Conservation (phyloP, 2,329 filamentous ascomycete genomes). For the Clonostachys byssicola region DNA sequence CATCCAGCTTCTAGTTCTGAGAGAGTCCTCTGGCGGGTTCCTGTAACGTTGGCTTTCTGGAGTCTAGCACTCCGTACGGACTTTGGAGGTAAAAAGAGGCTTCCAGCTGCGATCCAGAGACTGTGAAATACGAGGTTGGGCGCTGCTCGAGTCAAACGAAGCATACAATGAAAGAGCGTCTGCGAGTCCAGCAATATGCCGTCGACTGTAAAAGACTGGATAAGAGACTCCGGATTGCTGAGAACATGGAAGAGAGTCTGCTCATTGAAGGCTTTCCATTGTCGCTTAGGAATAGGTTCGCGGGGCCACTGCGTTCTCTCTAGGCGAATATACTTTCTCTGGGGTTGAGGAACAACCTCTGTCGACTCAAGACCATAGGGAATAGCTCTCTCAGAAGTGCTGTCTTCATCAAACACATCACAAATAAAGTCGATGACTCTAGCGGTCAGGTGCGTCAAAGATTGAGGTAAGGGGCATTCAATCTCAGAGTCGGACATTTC, state of each 20-base stretch:
- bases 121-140: slow-evolving; percentile 59
- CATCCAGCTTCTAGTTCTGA: slow-evolving; percentile 46
- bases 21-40: slow-evolving; percentile 17
- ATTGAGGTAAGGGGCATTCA: slow-evolving; percentile 44
- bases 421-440: slow-evolving; percentile 58
- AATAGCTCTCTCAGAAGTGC: slow-evolving; percentile 42
- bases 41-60: background rate
- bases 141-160: slow-evolving; percentile 51
- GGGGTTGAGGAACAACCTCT: background rate
- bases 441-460: slow-evolving; percentile 47
- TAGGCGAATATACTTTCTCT: slow-evolving; percentile 2
- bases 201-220: slow-evolving; percentile 52
- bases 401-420: slow-evolving; percentile 53
- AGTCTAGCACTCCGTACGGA: slow-evolving; percentile 24
- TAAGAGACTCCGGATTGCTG: slow-evolving; percentile 48
- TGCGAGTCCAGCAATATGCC: slow-evolving; percentile 54
- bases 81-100: slow-evolving; percentile 52
- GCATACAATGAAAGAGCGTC: slow-evolving; percentile 59
- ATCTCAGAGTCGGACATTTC: too few species aligned
- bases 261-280: slow-evolving; percentile 57
- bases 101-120: slow-evolving; percentile 57
- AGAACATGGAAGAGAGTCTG: slow-evolving; percentile 63
- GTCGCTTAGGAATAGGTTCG: background rate
- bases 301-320: background rate
- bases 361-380: slow-evolving; percentile 19